Conservation (phyloP, 1,139 yeast species). For the Hansenula sp. region DNA sequence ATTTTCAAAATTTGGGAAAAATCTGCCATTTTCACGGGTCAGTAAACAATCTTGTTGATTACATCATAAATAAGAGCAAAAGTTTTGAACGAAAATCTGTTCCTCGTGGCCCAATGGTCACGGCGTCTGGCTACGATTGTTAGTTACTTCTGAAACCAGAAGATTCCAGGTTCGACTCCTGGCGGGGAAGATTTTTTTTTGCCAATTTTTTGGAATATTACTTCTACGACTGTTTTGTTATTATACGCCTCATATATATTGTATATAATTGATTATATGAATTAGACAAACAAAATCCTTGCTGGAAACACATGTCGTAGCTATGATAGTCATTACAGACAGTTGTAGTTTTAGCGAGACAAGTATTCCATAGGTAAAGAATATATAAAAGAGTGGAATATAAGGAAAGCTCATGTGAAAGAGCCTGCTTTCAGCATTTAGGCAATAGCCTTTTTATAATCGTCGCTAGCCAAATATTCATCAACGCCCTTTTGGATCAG, state of each 20-base stretch:
- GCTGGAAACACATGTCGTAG: too few species aligned
- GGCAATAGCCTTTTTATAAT: background rate
- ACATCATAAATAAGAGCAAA: background rate
- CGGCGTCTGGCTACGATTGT: slow-evolving; percentile 86
- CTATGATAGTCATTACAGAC: too few species aligned
- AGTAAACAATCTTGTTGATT: background rate
- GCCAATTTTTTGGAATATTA: too few species aligned
- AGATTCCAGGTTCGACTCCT: slow-evolving; percentile 95
- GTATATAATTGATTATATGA: too few species aligned
- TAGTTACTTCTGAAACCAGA: slow-evolving; percentile 69
- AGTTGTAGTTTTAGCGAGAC: too few species aligned
- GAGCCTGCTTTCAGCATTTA: background rate
- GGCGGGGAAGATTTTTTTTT: slow-evolving; percentile 79
- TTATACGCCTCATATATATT: too few species aligned
- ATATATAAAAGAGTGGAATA: background rate
- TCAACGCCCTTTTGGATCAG: background rate
- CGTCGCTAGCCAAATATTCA: background rate
- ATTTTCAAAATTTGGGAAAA: too few species aligned
- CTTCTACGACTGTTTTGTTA: too few species aligned
- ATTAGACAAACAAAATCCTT: too few species aligned
- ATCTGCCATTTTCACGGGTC: background rate
- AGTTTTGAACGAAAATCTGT: slow-evolving; percentile 25
- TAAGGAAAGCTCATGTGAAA: background rate
- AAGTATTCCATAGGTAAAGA: background rate
- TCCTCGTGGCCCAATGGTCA: slow-evolving; percentile 93